These are phyloP conservation scores for Diplodia intermedia DNA, from an alignment of 2,329 filamentous ascomycete genomes.

Conservation along the genomic window DNA sequence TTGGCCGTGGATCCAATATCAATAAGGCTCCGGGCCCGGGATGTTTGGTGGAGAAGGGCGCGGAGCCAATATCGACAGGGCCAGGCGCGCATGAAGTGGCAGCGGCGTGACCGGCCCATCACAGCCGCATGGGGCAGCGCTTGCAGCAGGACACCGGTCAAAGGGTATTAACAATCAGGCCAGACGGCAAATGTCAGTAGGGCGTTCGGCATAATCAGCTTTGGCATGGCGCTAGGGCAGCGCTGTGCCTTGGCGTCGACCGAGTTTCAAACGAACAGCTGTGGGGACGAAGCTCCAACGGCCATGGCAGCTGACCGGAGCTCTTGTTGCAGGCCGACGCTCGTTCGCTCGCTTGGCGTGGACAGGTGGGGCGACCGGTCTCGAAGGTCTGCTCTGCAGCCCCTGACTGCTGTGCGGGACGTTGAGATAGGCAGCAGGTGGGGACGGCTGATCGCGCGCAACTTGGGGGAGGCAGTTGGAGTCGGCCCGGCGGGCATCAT, in stretches of 20 bases:
- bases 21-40: slow-evolving; percentile 11
- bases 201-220: slow-evolving; percentile 27
- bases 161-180: slow-evolving; percentile 25
- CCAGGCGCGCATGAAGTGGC: slow-evolving; percentile 23
- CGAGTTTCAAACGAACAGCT: slow-evolving; percentile 25
- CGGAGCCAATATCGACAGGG: slow-evolving; percentile 27
- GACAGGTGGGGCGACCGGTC: slow-evolving; percentile 22
- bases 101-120: slow-evolving; percentile 26
- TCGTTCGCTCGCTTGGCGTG: slow-evolving; percentile 22
- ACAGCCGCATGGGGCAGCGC: slow-evolving; percentile 15
- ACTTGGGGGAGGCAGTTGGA: slow-evolving; percentile 18
- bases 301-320: slow-evolving; percentile 11
- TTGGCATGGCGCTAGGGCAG: slow-evolving; percentile 28
- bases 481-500: slow-evolving; percentile 27
- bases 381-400: slow-evolving; percentile 25
- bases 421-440: slow-evolving; percentile 29
- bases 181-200: slow-evolving; percentile 28
- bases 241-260: slow-evolving; percentile 7
- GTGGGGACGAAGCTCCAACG: slow-evolving; percentile 16
- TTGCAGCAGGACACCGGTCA: slow-evolving; percentile 8
- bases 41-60: slow-evolving; percentile 14
- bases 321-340: slow-evolving; percentile 7
- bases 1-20: slow-evolving; percentile 27
- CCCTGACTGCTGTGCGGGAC: slow-evolving; percentile 12
- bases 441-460: slow-evolving; percentile 24